Evolutionary conservation across 805 yeast species (phyloP), one percentile per base, ranked within the genome.

Genomic region (Starmera dryadoides): DNA sequence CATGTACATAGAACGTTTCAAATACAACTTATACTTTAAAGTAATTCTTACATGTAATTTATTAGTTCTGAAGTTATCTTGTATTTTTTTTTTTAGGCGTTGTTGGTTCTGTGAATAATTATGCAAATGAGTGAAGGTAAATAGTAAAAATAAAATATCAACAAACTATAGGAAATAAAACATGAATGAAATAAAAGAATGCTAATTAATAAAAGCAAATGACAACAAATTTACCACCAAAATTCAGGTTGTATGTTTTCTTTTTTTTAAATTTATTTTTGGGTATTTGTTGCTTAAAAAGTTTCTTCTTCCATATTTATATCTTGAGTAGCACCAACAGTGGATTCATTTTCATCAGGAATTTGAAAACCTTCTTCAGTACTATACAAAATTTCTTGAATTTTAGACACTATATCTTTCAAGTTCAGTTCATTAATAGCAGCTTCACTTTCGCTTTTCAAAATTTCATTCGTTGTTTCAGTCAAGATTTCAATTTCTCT

Each of bases 401-500:
- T 73, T 52, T 83, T 79, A 19, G 73, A 64, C 21, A 80, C 47
- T 23, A 77, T 59, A 39, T 65, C 75, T 37, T 57, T 62, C 38
- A 67, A 51, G 33, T 60, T 62, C 11, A 41, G 48, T 35, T 47
- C 58, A 46, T 37, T 54, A 28, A 15, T 6, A 15, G 30, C 52
- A 36, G 36, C 35, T 40, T 42, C 36, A 53, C 55, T 20, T 47
- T 49, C 63, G 35, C 62, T 68, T 22, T 72, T 63, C 35, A 74
- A 56, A 38, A 73, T 69, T 38, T 78, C 82, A 37, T 68, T 71
- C 10, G 79, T 69, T 19, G 80, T 73, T 52, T 83, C 87, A 20
- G 82, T 74, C 35, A 89, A 62, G 21, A 86, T 77, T 60, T 93
- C 98, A 40, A 93, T 85, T 42, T 86, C 95, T 46, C 96, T 73